Percentiles rank a stretch among this genome's conserved stretches.
Evolutionary conservation across 768 basidiomycete species (phyloP).

Genomic region (Tricholoma flavovirens): DNA sequence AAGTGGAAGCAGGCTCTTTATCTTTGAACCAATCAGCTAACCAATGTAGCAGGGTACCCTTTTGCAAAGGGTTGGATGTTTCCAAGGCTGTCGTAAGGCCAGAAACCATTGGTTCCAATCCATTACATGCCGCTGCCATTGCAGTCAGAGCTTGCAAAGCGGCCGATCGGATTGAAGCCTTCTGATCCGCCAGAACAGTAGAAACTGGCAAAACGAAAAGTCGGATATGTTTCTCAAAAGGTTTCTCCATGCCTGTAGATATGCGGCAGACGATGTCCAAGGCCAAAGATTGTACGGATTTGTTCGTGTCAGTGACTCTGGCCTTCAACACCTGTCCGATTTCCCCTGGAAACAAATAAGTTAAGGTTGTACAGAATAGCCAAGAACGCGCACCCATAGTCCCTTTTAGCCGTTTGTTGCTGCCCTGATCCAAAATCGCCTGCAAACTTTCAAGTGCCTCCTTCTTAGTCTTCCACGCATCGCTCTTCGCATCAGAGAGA

Average conservation of each 20-base stretch:
- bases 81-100: conserved; percentile 81
- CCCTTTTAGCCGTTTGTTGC: conserved; percentile 89
- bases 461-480: conserved; percentile 96
- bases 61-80: conserved; percentile 80
- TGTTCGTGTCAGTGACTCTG: conserved; percentile 88
- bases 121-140: conserved; percentile 80
- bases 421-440: conserved; percentile 80
- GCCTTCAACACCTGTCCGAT: conserved; percentile 85
- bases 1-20: conserved; percentile 42
- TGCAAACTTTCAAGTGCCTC: conserved; percentile 86
- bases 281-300: conserved; percentile 85
- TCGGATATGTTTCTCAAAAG: conserved; percentile 86
- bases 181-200: conserved; percentile 88
- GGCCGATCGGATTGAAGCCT: conserved; percentile 75
- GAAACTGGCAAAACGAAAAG: conserved; percentile 73
- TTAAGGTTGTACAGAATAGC: conserved; percentile 4
- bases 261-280: conserved; percentile 88
- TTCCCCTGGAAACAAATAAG: conserved; percentile 53
- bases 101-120: conserved; percentile 74
- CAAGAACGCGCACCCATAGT: conserved; percentile 61
- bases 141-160: conserved; percentile 75
- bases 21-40: conserved; percentile 73
- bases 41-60: conserved; percentile 76
- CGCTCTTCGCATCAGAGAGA: conserved; percentile 79
- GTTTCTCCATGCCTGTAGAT: conserved; percentile 90